Percentiles rank a stretch among this genome's conserved stretches.
Conservation (phyloP, 495 filamentous ascomycete species). For the Cudoniella acicularis region DNA sequence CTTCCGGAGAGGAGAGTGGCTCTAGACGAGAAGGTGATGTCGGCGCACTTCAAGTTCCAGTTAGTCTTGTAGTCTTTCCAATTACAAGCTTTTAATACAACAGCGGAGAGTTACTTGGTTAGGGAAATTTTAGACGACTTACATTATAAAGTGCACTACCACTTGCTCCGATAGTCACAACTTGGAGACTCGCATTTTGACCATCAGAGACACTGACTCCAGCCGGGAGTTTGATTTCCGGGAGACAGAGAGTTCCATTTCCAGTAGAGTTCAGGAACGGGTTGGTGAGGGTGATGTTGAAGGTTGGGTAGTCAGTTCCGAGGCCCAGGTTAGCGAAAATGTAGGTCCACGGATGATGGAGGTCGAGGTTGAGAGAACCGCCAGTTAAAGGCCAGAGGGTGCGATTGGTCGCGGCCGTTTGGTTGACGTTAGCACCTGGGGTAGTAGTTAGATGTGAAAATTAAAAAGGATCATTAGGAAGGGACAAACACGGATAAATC, state of each 20-base stretch:
- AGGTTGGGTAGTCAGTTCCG: constrained; percentile 49
- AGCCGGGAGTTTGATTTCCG: constrained; percentile 40
- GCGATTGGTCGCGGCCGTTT: constrained; percentile 43
- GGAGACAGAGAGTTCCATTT: constrained; percentile 57
- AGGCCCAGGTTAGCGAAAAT: constrained; percentile 62
- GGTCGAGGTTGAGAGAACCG: constrained; percentile 48
- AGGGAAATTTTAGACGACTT: constrained; percentile 28
- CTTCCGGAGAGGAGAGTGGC: constrained; percentile 37
- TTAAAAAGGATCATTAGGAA: not conserved
- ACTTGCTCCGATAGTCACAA: constrained; percentile 46
- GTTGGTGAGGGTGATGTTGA: constrained; percentile 55
- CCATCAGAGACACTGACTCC: constrained; percentile 45
- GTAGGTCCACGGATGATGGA: constrained; percentile 53
- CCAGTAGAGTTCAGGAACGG: constrained; percentile 56
- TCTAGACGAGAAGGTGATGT: constrained; percentile 51
- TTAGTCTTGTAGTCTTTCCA: not conserved
- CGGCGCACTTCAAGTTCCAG: constrained; percentile 48
- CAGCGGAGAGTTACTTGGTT: constrained; percentile 4
- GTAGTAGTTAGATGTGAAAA: not conserved
- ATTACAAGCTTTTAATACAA: not conserved
- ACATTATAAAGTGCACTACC: constrained; percentile 60
- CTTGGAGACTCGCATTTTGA: constrained; percentile 47
- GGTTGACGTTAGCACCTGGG: constrained; percentile 52
- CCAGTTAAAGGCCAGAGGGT: constrained; percentile 59
- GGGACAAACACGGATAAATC: constrained; percentile 49